Conservation (phyloP, 768 basidiomycete species). For the Mycena alexandri region DNA sequence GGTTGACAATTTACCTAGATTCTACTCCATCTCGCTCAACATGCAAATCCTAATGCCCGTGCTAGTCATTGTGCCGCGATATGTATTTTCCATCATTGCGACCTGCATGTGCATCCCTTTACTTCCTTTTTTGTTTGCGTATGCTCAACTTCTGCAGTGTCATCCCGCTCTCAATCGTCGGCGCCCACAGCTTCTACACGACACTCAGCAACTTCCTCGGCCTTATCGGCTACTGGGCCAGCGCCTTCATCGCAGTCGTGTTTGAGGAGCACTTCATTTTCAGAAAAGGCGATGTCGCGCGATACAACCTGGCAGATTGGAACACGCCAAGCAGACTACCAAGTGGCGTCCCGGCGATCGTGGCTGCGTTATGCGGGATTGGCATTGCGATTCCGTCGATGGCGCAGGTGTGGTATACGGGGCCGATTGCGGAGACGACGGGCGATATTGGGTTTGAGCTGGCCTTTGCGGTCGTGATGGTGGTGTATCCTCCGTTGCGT, state of each 20-base stretch:
- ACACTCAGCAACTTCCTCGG: conserved; percentile 83
- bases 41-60: conserved; percentile 77
- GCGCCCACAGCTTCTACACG: conserved; percentile 78
- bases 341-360: conserved; percentile 74
- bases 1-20: conserved; percentile 37
- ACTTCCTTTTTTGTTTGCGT: background rate
- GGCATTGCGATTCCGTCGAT: conserved; percentile 76
- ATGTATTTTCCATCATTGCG: conserved; percentile 79
- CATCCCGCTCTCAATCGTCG: conserved; percentile 81
- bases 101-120: conserved; percentile 79
- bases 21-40: conserved; percentile 84
- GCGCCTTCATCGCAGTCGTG: conserved; percentile 72
- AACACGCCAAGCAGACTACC: conserved; percentile 70
- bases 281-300: conserved; percentile 62
- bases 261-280: conserved; percentile 79
- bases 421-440: conserved; percentile 75
- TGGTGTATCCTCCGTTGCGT: conserved; percentile 72
- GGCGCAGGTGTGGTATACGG: conserved; percentile 82
- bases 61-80: conserved; percentile 74
- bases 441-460: conserved; percentile 90
- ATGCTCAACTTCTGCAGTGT: conserved; percentile 55
- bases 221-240: conserved; percentile 76
- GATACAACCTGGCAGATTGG: conserved; percentile 71
- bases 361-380: conserved; percentile 64
- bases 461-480: conserved; percentile 65